These are phyloP conservation scores for Pseudozyma pruni DNA, from an alignment of 1,284 basidiomycete genomes.

Conservation along the genomic window DNA sequence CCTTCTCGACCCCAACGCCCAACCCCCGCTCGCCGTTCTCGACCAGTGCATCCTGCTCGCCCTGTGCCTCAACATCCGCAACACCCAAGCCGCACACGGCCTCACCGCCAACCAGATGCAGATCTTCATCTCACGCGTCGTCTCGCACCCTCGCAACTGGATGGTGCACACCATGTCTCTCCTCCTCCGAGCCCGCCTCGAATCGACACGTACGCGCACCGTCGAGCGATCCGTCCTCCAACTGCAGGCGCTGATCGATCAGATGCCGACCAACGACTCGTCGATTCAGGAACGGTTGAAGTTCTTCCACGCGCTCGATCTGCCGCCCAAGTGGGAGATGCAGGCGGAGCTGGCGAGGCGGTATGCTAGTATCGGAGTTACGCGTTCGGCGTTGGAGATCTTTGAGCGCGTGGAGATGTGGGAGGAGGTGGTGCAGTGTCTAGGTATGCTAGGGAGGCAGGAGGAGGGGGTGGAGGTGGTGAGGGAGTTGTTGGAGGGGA, in stretches of 20 bases:
- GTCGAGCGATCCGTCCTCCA: conserved; percentile 65
- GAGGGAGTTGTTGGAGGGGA: conserved; percentile 59
- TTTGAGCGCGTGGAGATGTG: conserved; percentile 65
- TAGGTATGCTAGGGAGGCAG: conserved; percentile 59
- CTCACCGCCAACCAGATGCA: conserved; percentile 64
- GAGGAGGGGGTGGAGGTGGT: conserved; percentile 62
- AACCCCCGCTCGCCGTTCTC: conserved; percentile 72
- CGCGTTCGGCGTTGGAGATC: conserved; percentile 65
- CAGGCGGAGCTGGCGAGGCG: conserved; percentile 63
- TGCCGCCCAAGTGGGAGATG: conserved; percentile 66
- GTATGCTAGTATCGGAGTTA: conserved; percentile 61
- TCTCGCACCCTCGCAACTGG: conserved; percentile 65
- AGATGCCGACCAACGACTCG: conserved; percentile 66
- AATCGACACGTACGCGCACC: conserved; percentile 61
- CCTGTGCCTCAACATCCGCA: conserved; percentile 64
- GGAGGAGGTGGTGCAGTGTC: conserved; percentile 66
- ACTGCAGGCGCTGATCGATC: conserved; percentile 66
- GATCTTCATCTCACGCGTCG: conserved; percentile 62
- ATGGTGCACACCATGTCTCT: conserved; percentile 67
- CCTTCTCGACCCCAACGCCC: conserved; percentile 81
- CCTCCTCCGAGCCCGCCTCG: conserved; percentile 63
- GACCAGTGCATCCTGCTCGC: conserved; percentile 65
- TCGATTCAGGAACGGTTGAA: conserved; percentile 65
- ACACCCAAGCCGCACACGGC: conserved; percentile 66
- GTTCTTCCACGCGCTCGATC: conserved; percentile 61